Base-by-base conservation (phyloP, 805 yeast genomes). In the Brettanomyces custersianus region DNA sequence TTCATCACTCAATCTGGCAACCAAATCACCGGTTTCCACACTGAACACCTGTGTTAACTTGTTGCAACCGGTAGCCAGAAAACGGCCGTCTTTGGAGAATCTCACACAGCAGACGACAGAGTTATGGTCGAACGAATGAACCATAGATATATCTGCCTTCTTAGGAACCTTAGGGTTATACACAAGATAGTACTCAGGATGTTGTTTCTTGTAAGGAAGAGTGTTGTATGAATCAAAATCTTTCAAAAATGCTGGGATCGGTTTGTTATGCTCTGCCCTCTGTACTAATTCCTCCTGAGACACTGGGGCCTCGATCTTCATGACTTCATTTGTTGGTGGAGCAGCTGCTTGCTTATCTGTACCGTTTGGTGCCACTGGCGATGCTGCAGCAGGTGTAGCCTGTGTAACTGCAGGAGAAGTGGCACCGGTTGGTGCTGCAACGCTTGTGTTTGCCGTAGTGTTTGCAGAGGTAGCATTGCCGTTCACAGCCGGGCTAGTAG, bases 21-120 rank as follows among this genome's bases (percentile, higher is more conserved):
- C 77, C 43, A 86, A 68, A 51, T 83, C 88, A 48, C 98, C 97
- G 16, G 94, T 81, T 51, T 80, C 81, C 34, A 88, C 96, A 46
- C 83, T 82, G 62, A 80, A 90, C 39, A 90, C 95, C 60, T 88
- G 96, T 3, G 97, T 92, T 29, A 94, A 75, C 56, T 87, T 85
- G 65, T 90, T 92, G 66, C 96, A 88, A 33, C 98, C 98, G 12
- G 97, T 90, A 19, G 97, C 98, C 47, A 90, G 68, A 54, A 74
- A 84, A 62, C 83, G 81, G 43, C 97, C 97, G 57, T 86, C 95
- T 45, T 77, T 77, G 40, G 88, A 78, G 66, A 92, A 90, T 42
- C 94, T 72, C 40, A 90, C 97, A 61, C 97, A 90, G 66, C 97
- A 92, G 34, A 90, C 97, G 31, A 90, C 97, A 2, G 95, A 82